These are phyloP conservation scores for Daedaleopsis nitida DNA, from an alignment of 768 basidiomycete species.

Conservation along the genomic window DNA sequence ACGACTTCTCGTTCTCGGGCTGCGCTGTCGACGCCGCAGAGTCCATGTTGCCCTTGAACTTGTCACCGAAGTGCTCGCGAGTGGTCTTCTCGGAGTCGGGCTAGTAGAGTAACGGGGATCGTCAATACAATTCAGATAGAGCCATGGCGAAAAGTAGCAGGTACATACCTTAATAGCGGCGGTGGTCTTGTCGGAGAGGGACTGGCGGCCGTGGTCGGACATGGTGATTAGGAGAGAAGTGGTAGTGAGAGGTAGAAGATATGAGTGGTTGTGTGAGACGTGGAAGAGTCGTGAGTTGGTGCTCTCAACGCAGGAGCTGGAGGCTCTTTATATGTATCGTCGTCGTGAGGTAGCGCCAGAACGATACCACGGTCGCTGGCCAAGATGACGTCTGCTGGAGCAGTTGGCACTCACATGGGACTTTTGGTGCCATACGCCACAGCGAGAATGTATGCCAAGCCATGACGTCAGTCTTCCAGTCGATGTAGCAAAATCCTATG, in stretches of 20 bases:
- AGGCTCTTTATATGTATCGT: too few species aligned
- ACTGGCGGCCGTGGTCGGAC: constrained; percentile 37
- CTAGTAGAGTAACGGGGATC: constrained; percentile 16
- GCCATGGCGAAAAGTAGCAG: not conserved
- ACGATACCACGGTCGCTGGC: too few species aligned
- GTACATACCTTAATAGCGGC: constrained; percentile 34
- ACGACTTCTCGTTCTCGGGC: constrained; percentile 37
- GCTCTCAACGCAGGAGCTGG: too few species aligned
- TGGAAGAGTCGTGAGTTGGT: too few species aligned
- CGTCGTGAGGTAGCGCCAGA: too few species aligned
- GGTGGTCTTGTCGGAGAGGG: constrained; percentile 37
- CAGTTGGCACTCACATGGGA: too few species aligned
- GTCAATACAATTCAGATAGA: not conserved
- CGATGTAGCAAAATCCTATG: too few species aligned
- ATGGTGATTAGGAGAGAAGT: constrained; percentile 19
- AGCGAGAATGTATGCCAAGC: too few species aligned
- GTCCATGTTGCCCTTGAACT: constrained; percentile 36
- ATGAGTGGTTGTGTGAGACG: too few species aligned
- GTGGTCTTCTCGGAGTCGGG: constrained; percentile 41
- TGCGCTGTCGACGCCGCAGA: constrained; percentile 30
- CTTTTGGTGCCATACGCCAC: too few species aligned
- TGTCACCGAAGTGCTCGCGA: constrained; percentile 40
- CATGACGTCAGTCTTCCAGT: too few species aligned
- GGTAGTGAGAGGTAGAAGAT: not conserved
- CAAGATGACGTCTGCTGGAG: too few species aligned